Evolutionary conservation across 2,329 filamentous ascomycete species (phyloP).

Genomic region (Parafenestella ontariensis): DNA sequence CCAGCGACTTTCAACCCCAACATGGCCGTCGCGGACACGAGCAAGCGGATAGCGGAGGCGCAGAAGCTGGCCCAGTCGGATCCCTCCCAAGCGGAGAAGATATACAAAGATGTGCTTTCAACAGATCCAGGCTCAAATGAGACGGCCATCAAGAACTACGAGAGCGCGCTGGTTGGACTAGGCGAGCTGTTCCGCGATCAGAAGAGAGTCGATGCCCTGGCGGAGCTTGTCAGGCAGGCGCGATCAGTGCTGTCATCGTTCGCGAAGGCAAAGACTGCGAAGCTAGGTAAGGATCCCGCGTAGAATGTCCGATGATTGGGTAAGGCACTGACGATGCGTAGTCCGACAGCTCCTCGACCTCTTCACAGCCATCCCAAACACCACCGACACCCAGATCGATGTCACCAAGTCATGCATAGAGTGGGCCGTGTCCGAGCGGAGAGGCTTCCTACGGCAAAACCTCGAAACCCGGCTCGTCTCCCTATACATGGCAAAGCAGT

Average conservation of each 20-base stretch:
- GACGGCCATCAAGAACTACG: slow-evolving; percentile 87
- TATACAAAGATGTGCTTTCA: slow-evolving; percentile 89
- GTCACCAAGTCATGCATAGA: slow-evolving; percentile 99
- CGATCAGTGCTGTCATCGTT: slow-evolving; percentile 92
- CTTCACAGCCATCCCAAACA: slow-evolving; percentile 92
- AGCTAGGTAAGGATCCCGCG: slow-evolving; percentile 75
- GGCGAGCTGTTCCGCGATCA: slow-evolving; percentile 93
- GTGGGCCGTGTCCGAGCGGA: slow-evolving; percentile 94
- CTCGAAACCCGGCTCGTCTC: slow-evolving; percentile 94
- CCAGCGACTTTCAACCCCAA: slow-evolving; percentile 7
- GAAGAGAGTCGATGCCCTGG: slow-evolving; percentile 82
- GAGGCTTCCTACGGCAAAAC: slow-evolving; percentile 96
- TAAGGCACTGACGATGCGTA: slow-evolving; percentile 48
- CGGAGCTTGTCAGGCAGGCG: slow-evolving; percentile 88
- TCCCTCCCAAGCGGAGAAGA: slow-evolving; percentile 81
- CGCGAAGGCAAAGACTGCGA: slow-evolving; percentile 98
- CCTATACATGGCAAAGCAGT: slow-evolving; percentile 96
- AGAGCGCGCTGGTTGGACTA: slow-evolving; percentile 83
- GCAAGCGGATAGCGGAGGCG: slow-evolving; percentile 82
- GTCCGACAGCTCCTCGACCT: slow-evolving; percentile 97
- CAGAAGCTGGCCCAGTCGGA: slow-evolving; percentile 82
- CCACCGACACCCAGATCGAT: slow-evolving; percentile 89
- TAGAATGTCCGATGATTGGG: too few species aligned
- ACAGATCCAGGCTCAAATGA: slow-evolving; percentile 86
- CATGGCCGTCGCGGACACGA: slow-evolving; percentile 55